Percentiles rank a stretch among this genome's conserved stretches.
Evolutionary conservation across 192 early-diverging fungal species (phyloP).

Genomic region (Backusella circina): DNA sequence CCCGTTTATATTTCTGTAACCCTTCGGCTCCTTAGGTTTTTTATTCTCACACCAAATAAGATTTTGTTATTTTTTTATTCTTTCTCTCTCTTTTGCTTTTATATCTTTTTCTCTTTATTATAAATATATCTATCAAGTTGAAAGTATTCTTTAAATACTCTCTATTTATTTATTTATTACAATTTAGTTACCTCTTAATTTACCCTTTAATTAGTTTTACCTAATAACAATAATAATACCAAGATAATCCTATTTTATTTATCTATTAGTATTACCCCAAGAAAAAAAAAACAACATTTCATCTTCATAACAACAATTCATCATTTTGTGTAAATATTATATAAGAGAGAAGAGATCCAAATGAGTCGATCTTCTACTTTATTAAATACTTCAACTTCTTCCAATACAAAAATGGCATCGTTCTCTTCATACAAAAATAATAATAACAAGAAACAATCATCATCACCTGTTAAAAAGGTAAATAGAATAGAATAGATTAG

Average conservation of each 20-base stretch:
- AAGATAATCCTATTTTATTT: background rate
- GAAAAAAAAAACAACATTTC: background rate
- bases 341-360: background rate
- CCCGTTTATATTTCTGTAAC: constrained; percentile 16
- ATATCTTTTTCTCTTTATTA: constrained; percentile 4
- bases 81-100: constrained; percentile 7
- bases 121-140: too few relatives aligned
- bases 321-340: background rate
- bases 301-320: background rate
- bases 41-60: background rate
- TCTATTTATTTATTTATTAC: too few relatives aligned
- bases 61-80: background rate
- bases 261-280: background rate
- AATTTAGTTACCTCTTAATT: background rate
- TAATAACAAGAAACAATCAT: background rate
- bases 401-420: background rate
- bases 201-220: background rate
- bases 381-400: constrained; percentile 2
- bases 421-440: background rate
- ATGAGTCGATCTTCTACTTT: constrained; percentile 8
- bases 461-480: background rate
- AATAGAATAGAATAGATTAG: background rate
- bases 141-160: background rate
- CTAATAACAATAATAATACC: background rate
- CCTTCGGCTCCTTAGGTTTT: constrained; percentile 11